Evolutionary conservation across 1,284 basidiomycete species (phyloP).

Genomic region (Cystobasidium pallidum): DNA sequence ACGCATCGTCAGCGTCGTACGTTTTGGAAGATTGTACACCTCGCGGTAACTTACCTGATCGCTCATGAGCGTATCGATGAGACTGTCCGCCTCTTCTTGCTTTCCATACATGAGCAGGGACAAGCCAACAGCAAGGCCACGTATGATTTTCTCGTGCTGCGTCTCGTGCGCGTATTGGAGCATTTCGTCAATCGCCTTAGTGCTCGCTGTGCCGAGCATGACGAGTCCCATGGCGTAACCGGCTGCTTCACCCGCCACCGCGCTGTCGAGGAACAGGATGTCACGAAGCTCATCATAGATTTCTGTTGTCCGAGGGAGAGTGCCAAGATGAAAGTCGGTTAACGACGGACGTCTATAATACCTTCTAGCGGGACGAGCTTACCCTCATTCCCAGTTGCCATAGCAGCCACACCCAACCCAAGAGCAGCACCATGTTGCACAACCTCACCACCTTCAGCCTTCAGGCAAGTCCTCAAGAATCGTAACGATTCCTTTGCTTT

Average conservation of each 20-base stretch:
- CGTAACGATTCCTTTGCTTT: slow-evolving; percentile 63
- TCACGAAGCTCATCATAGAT: slow-evolving; percentile 88
- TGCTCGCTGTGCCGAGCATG: slow-evolving; percentile 86
- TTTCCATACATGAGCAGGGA: slow-evolving; percentile 88
- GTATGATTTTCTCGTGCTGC: slow-evolving; percentile 96
- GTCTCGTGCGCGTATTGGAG: slow-evolving; percentile 90
- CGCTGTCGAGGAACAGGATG: slow-evolving; percentile 85
- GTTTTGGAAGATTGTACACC: no score
- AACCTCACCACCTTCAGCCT: slow-evolving; percentile 69
- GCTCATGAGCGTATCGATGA: slow-evolving; percentile 71
- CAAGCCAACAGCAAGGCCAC: slow-evolving; percentile 85
- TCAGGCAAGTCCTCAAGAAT: slow-evolving; percentile 77
- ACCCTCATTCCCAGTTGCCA: slow-evolving; percentile 80
- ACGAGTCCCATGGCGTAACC: slow-evolving; percentile 95
- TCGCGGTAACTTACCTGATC: slow-evolving; percentile 70
- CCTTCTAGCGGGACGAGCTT: slow-evolving; percentile 49
- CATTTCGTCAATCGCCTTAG: slow-evolving; percentile 84
- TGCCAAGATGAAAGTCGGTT: background rate
- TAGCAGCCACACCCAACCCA: slow-evolving; percentile 86
- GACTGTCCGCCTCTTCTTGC: slow-evolving; percentile 82
- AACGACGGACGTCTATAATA: no score
- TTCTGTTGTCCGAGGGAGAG: slow-evolving; percentile 59
- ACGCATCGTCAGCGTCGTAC: background rate
- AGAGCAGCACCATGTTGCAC: slow-evolving; percentile 95
- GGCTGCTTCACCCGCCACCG: slow-evolving; percentile 88